A percentile compares a stretch with the other conserved stretches of the same genome.
Conservation (phyloP, 768 basidiomycete species). For the Leccinum disarticulatum region DNA sequence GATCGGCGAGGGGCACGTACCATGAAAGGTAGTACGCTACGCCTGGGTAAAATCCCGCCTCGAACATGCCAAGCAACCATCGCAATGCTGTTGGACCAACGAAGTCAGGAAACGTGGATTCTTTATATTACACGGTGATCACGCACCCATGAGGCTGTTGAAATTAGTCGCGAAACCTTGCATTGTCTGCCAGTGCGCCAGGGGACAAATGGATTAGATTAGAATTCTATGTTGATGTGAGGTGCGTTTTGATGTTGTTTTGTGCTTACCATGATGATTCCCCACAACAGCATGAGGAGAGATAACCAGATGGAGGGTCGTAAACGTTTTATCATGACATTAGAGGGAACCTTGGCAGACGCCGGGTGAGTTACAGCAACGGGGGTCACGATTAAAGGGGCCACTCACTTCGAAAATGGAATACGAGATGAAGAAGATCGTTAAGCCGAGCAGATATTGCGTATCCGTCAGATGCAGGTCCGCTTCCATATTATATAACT, state of each 20-base stretch:
- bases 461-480: constrained; percentile 61
- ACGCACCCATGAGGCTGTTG: constrained; percentile 62
- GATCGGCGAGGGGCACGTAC: constrained; percentile 35
- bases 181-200: constrained; percentile 49
- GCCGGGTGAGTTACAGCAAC: not conserved
- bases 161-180: constrained; percentile 73
- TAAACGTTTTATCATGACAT: constrained; percentile 68
- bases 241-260: not conserved
- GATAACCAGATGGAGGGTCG: constrained; percentile 80
- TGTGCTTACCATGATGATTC: constrained; percentile 62
- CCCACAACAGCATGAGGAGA: constrained; percentile 71
- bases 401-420: constrained; percentile 63
- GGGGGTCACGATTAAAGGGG: not conserved
- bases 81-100: constrained; percentile 49
- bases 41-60: constrained; percentile 45
- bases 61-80: constrained; percentile 72
- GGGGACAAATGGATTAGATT: constrained; percentile 2
- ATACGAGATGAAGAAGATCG: constrained; percentile 63
- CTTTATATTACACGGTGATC: not conserved
- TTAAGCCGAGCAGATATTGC: constrained; percentile 65
- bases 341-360: constrained; percentile 57
- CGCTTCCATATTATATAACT: constrained; percentile 64
- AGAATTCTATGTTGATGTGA: not conserved
- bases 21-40: constrained; percentile 75
- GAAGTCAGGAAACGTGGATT: not conserved